Base-by-base conservation (phyloP, 164 flowering plant species). In the Brasenia schreberi region DNA sequence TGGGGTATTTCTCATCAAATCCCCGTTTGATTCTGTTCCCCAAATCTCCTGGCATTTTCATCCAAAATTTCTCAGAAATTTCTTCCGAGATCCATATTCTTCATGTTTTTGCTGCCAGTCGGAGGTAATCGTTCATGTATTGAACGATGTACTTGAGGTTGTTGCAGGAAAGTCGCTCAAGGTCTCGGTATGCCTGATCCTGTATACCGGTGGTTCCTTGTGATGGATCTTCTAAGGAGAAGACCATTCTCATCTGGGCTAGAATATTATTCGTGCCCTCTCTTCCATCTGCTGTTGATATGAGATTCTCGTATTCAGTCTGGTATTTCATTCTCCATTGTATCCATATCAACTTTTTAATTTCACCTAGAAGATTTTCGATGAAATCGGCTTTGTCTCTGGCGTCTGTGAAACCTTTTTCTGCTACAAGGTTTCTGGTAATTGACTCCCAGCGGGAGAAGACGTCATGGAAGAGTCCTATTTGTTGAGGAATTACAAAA, bases 281-380 rank as follows among this genome's bases (percentile, higher is more conserved):
- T 2, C 52, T 4, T 42, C 53, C 66, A 39, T 64, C 66, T 18
- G 69, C 69, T 4, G 16, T 0, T 10, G 7, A 14, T 7, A 66
- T n/a, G 17, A 66, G 4, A 5, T 18, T 11, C 18, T 66, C 23
- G 58, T 66, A 66, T 33, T n/a, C n/a, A n/a, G n/a, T n/a, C n/a
- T n/a, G n/a, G n/a, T n/a, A n/a, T n/a, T n/a, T n/a, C n/a, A n/a
- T 58, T 43, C 7, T 9, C 49, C 5, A 19, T 5, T n/a, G 52
- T 16, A 67, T 60, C 69, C 69, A 67, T 42, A 42, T 60, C 19
- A 5, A 9, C 64, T 60, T 67, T 19, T 67, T 53, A 4, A 7
- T 33, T 60, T 53, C 42, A 18, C 10, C 5, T 4, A 66, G 62
- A 16, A 53, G n/a, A n/a, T 66, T 66, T 7, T 5, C 4, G 42